phyloP scores from a whole-genome alignment of 495 filamentous ascomycete genomes.

The Clavariopsis aquatica region DNA sequence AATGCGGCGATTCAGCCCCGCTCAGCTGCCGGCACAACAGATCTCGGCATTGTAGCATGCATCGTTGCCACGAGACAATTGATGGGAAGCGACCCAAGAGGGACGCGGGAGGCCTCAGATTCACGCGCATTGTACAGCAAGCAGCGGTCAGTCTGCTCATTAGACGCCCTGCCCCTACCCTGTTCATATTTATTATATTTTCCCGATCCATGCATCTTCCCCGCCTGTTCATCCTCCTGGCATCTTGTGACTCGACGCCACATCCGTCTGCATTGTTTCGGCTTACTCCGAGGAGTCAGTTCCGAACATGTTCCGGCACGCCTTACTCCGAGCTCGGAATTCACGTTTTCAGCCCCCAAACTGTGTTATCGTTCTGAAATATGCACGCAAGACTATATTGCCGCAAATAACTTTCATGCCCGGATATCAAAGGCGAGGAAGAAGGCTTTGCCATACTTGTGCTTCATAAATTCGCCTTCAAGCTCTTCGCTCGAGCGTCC shows the following conservation, averaged over 20 bases:
- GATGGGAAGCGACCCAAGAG: neutral
- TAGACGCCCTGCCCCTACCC: neutral
- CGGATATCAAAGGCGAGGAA: no score
- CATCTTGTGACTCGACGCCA: neutral
- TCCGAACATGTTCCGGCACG: no score
- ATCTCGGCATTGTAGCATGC: neutral
- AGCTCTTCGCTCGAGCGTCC: conserved; percentile 25
- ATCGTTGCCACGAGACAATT: no score
- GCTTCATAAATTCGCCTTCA: conserved; percentile 17
- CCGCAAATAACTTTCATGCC: no score
- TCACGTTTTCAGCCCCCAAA: no score
- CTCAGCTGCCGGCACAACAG: neutral
- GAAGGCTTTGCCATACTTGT: neutral
- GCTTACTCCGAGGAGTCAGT: neutral
- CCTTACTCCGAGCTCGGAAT: neutral
- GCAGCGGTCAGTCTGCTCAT: no score
- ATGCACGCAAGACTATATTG: no score
- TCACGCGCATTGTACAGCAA: neutral
- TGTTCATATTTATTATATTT: no score
- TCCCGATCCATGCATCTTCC: neutral
- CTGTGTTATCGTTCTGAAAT: no score
- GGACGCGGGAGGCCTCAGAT: neutral
- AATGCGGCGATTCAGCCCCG: neutral
- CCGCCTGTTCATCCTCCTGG: neutral
- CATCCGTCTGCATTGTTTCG: neutral